Evolutionary conservation across 2,329 filamentous ascomycete species (phyloP).

Genomic region (Parasarocladium wereldwijsianum): DNA sequence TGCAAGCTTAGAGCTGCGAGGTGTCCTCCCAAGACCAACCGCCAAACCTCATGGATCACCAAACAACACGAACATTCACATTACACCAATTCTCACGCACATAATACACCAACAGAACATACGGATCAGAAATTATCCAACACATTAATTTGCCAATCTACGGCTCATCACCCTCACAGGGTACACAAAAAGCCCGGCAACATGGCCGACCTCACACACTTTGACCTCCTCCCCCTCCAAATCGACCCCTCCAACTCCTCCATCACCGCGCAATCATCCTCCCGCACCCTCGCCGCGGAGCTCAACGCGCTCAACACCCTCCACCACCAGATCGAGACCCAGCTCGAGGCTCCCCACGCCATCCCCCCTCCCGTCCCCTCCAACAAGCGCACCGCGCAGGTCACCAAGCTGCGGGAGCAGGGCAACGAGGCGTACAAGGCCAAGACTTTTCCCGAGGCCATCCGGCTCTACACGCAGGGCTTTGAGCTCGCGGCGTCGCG

Average conservation of each 20-base stretch:
- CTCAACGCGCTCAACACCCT: conserved; percentile 64
- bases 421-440: conserved; percentile 78
- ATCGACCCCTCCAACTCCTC: conserved; percentile 74
- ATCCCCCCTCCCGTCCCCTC: conserved; percentile 65
- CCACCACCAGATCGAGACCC: conserved; percentile 55
- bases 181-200: too few species aligned
- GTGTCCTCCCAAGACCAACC: conserved; percentile 21
- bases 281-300: conserved; percentile 42
- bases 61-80: too few species aligned
- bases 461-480: conserved; percentile 71
- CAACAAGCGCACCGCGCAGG: conserved; percentile 79
- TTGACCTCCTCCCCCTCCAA: conserved; percentile 66
- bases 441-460: conserved; percentile 56
- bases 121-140: too few species aligned
- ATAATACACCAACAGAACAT: too few species aligned
- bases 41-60: too few species aligned
- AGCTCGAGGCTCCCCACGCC: conserved; percentile 32
- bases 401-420: conserved; percentile 79
- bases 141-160: too few species aligned
- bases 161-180: too few species aligned
- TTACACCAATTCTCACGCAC: too few species aligned
- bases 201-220: conserved; percentile 54
- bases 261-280: conserved; percentile 35
- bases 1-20: conserved; percentile 11
- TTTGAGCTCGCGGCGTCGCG: conserved; percentile 76